phyloP scores from a whole-genome alignment of 495 filamentous ascomycete genomes.

The Hypomontagnella submonticulosa region DNA sequence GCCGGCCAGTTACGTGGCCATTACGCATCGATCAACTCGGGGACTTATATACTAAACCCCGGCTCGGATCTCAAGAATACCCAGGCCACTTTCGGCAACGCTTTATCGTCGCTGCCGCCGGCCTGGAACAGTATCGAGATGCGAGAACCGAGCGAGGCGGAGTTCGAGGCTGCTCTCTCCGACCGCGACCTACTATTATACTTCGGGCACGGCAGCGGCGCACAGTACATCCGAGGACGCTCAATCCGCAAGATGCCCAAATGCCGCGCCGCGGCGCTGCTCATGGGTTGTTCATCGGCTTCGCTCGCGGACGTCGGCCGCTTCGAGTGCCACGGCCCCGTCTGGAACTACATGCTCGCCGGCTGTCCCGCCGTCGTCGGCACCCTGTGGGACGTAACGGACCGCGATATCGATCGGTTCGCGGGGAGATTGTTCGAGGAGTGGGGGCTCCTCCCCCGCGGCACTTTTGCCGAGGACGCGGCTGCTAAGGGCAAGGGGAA shows the following conservation, averaged over 20 bases:
- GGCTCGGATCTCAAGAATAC: conserved; percentile 83
- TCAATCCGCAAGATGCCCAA: conserved; percentile 80
- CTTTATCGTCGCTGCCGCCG: conserved; percentile 62
- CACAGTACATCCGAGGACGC: conserved; percentile 86
- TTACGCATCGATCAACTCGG: conserved; percentile 67
- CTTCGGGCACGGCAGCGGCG: conserved; percentile 95
- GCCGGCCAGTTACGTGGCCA: conserved; percentile 55
- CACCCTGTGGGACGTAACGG: conserved; percentile 97
- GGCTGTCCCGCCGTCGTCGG: conserved; percentile 85
- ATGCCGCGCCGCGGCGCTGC: conserved; percentile 74
- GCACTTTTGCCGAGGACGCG: conserved; percentile 48
- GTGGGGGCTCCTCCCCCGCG: conserved; percentile 77
- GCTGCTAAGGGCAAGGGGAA: conserved; percentile 34
- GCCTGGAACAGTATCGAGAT: conserved; percentile 73
- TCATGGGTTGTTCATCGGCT: conserved; percentile 92
- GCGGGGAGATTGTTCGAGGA: conserved; percentile 77
- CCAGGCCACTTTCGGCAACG: conserved; percentile 73
- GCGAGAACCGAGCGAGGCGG: conserved; percentile 76
- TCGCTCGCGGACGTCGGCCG: conserved; percentile 81
- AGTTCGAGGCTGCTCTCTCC: conserved; percentile 73
- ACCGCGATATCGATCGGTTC: conserved; percentile 95
- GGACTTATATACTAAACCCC: conserved; percentile 90
- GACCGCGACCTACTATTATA: conserved; percentile 80
- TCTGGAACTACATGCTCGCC: conserved; percentile 89
- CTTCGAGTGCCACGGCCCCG: conserved; percentile 88